Percentiles rank a stretch among this genome's conserved stretches.
phyloP scores from a whole-genome alignment of 495 filamentous ascomycete species.

The Podospora pseudopauciseta region DNA sequence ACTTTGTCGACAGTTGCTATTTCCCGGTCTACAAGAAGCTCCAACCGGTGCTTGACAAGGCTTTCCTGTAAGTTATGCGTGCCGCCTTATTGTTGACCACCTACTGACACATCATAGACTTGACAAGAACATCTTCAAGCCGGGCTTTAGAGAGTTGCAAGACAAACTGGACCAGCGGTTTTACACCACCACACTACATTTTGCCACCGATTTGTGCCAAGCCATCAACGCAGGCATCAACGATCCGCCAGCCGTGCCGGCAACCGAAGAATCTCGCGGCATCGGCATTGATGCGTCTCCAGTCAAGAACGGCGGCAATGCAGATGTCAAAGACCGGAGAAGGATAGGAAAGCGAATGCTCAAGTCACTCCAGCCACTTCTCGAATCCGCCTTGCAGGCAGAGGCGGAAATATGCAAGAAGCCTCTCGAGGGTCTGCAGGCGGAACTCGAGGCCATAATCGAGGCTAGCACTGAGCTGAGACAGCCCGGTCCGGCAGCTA shows the following conservation, averaged over 20 bases:
- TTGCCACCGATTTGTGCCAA: slow-evolving; percentile 66
- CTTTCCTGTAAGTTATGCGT: slow-evolving; percentile 53
- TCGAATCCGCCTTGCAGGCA: slow-evolving; percentile 72
- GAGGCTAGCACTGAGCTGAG: slow-evolving; percentile 52
- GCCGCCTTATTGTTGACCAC: not conserved
- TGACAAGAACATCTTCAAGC: slow-evolving; percentile 69
- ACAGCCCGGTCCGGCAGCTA: slow-evolving; percentile 22
- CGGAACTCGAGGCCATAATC: slow-evolving; percentile 69
- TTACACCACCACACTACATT: slow-evolving; percentile 71
- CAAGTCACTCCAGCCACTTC: slow-evolving; percentile 67
- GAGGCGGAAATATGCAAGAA: slow-evolving; percentile 74
- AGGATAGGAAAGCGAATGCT: slow-evolving; percentile 78
- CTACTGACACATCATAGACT: slow-evolving; percentile 51
- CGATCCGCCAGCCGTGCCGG: slow-evolving; percentile 28
- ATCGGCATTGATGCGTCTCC: slow-evolving; percentile 29
- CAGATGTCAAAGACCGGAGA: slow-evolving; percentile 47
- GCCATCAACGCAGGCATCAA: slow-evolving; percentile 68
- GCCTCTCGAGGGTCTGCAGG: slow-evolving; percentile 63
- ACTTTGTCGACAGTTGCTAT: slow-evolving; percentile 80
- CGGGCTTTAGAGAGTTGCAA: slow-evolving; percentile 60
- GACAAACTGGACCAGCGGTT: slow-evolving; percentile 63
- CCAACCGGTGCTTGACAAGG: slow-evolving; percentile 76
- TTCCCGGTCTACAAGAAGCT: slow-evolving; percentile 81
- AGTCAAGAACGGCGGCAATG: slow-evolving; percentile 35
- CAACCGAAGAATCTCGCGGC: slow-evolving; percentile 23